Conservation (phyloP, 1,284 basidiomycete species). For the Cystobasidium sp. region DNA sequence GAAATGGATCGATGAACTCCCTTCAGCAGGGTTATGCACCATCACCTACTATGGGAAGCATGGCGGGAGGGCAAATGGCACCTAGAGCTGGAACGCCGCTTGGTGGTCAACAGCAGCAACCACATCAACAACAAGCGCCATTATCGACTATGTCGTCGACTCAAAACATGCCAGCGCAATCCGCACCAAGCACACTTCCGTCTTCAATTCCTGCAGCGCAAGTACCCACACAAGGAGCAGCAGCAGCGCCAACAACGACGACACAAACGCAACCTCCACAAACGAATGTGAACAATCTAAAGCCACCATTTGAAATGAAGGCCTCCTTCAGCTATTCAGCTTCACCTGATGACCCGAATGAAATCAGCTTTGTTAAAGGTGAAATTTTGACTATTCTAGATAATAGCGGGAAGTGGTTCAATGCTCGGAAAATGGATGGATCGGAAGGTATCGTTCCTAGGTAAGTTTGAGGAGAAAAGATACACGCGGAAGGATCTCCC, state of each 20-base stretch:
- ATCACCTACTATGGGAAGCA: constrained; percentile 25
- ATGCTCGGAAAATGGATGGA: constrained; percentile 83
- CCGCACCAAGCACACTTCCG: constrained; percentile 1
- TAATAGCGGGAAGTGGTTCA: constrained; percentile 65
- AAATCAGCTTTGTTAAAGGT: constrained; percentile 91
- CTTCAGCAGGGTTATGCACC: constrained; percentile 8
- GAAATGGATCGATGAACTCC: constrained; percentile 4
- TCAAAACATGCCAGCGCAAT: constrained; percentile 11
- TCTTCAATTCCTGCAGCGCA: constrained; percentile 4
- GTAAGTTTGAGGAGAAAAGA: constrained; percentile 52
- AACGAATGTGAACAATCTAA: neutral
- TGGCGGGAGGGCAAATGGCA: neutral
- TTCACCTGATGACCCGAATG: constrained; percentile 91
- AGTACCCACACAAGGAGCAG: neutral
- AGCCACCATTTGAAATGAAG: constrained; percentile 66
- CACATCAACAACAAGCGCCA: neutral
- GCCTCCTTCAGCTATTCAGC: constrained; percentile 89
- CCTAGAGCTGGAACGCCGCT: neutral
- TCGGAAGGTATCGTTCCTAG: constrained; percentile 67
- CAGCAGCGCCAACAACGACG: neutral
- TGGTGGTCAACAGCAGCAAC: neutral
- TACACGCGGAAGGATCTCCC: neutral
- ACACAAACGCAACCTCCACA: neutral
- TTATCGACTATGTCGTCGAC: neutral
- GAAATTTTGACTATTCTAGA: constrained; percentile 93